phyloP scores from a whole-genome alignment of 495 filamentous ascomycete genomes.

The Xylaria cubensis region DNA sequence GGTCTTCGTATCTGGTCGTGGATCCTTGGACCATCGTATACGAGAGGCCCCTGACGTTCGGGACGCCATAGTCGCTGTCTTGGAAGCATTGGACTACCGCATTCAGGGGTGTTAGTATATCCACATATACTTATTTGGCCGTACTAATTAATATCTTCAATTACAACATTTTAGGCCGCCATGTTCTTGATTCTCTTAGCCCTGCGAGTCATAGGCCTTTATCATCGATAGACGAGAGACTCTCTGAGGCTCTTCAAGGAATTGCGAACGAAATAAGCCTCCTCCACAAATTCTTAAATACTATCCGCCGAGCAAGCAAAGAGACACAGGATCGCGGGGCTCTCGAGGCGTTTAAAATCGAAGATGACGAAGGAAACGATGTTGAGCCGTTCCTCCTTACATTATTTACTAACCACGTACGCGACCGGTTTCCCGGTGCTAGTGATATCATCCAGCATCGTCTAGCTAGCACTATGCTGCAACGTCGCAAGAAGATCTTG shows the following conservation, averaged over 20 bases:
- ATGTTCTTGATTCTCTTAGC: neutral
- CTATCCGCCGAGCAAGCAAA: constrained; percentile 7
- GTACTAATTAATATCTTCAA: too few relatives aligned
- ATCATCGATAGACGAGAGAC: neutral
- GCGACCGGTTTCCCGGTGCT: constrained; percentile 4
- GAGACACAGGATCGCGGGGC: neutral
- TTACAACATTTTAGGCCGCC: too few relatives aligned
- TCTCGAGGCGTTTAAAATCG: neutral
- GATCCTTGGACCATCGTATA: neutral
- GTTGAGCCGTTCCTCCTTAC: neutral
- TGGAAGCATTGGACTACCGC: constrained; percentile 11
- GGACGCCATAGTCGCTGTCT: neutral
- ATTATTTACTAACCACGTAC: neutral
- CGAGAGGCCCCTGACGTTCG: neutral
- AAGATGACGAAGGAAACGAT: neutral
- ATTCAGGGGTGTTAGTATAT: neutral
- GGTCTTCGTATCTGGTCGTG: neutral
- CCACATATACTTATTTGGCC: too few relatives aligned
- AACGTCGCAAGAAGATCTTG: neutral
- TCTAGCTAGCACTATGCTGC: constrained; percentile 2
- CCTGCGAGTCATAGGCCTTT: neutral
- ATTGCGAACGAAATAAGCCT: constrained; percentile 5
- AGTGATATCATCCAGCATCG: neutral
- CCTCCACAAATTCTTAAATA: neutral
- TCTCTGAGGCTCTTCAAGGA: neutral